phyloP scores from a whole-genome alignment of 257 asterid species.

The Solanum lignicaule region DNA sequence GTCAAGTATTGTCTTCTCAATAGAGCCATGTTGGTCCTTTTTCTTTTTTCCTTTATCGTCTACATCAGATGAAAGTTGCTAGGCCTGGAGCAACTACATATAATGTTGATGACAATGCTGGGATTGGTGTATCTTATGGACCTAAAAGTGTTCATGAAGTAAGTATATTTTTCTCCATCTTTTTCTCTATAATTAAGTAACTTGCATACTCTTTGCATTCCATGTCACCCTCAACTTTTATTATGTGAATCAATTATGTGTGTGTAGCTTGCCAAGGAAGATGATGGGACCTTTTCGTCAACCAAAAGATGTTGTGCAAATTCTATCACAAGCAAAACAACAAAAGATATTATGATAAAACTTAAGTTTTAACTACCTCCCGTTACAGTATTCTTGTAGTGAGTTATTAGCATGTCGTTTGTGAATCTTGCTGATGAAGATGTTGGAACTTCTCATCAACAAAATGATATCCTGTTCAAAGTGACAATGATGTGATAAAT shows the following conservation, averaged over 20 bases:
- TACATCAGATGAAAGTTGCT: neutral
- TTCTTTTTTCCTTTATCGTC: neutral
- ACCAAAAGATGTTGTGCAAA: neutral
- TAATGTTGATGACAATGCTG: neutral
- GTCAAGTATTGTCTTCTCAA: neutral
- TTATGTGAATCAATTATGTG: neutral
- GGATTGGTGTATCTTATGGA: neutral
- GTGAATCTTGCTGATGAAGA: too few relatives aligned
- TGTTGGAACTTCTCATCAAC: too few relatives aligned
- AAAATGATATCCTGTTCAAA: too few relatives aligned
- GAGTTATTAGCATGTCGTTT: too few relatives aligned
- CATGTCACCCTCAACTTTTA: neutral
- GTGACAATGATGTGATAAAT: too few relatives aligned
- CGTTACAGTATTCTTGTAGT: too few relatives aligned
- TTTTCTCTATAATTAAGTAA: neutral
- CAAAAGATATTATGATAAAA: too few relatives aligned
- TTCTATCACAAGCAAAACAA: neutral
- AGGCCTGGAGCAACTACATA: neutral
- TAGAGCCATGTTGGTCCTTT: neutral
- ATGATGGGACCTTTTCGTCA: too few relatives aligned
- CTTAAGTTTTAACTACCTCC: neutral
- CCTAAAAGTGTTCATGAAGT: neutral
- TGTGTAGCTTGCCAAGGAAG: neutral
- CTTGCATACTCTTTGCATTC: neutral
- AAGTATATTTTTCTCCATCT: neutral